phyloP scores from a whole-genome alignment of 177 flowering plant species.

The Vitis hybrid region DNA sequence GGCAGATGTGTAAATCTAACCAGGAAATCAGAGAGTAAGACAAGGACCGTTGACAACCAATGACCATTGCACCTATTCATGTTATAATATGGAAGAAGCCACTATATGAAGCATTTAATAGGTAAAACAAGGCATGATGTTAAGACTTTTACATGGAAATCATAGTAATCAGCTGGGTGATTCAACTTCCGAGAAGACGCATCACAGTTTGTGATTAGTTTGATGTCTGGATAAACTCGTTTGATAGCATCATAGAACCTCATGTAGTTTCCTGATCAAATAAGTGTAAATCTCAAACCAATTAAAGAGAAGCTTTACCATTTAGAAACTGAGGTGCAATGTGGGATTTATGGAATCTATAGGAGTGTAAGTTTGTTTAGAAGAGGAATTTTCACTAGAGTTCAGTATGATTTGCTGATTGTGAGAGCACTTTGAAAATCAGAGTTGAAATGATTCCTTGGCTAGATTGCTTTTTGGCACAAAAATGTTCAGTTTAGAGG shows the following conservation, averaged over 20 bases:
- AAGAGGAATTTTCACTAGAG: too few relatives aligned
- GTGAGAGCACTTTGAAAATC: too few relatives aligned
- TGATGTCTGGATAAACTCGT: conserved; percentile 73
- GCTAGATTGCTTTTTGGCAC: too few relatives aligned
- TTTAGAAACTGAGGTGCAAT: background rate
- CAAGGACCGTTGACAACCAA: too few relatives aligned
- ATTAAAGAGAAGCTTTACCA: background rate
- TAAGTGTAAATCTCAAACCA: background rate
- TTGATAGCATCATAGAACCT: conserved; percentile 73
- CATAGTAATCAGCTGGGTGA: conserved; percentile 90
- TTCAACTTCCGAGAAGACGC: conserved; percentile 66
- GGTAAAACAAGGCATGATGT: background rate
- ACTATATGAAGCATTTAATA: background rate
- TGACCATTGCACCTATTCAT: background rate
- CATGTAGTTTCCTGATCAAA: conserved; percentile 77
- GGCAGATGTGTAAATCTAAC: conserved; percentile 69
- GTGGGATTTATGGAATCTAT: background rate
- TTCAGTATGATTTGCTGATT: too few relatives aligned
- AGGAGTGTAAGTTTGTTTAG: background rate
- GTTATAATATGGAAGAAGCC: background rate
- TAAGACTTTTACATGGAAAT: conserved; percentile 69
- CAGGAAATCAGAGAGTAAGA: conserved; percentile 6
- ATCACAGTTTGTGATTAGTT: conserved; percentile 86
- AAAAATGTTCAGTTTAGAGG: too few relatives aligned
- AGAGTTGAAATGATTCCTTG: too few relatives aligned